Percentiles rank a stretch among this genome's conserved stretches.
These are phyloP conservation scores for Yamadazyma sp. DNA, from an alignment of 1,139 yeast species.

Conservation along the genomic window DNA sequence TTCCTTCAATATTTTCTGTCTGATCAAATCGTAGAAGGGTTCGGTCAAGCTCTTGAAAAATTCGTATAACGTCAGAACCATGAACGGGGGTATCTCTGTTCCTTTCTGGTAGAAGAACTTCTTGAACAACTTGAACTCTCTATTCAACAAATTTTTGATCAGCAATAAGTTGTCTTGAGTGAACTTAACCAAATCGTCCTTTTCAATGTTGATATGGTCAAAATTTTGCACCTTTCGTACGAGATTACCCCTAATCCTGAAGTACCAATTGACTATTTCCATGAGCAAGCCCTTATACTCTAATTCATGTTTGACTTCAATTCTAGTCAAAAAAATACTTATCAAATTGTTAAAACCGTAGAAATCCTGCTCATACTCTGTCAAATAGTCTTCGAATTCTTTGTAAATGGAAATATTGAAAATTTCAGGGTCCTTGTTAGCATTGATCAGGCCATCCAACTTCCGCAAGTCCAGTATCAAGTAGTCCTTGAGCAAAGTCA, in stretches of 20 bases:
- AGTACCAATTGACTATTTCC: slow-evolving; percentile 67
- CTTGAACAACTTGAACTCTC: slow-evolving; percentile 60
- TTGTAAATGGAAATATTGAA: slow-evolving; percentile 42
- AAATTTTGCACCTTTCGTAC: slow-evolving; percentile 26
- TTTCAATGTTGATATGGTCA: slow-evolving; percentile 26
- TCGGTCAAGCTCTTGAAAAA: slow-evolving; percentile 69
- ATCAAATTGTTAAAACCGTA: slow-evolving; percentile 45
- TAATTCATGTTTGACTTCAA: slow-evolving; percentile 49
- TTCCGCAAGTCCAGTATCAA: slow-evolving; percentile 54
- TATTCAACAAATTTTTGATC: slow-evolving; percentile 56
- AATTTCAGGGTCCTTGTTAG: slow-evolving; percentile 11
- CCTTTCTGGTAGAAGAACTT: slow-evolving; percentile 41
- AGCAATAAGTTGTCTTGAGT: slow-evolving; percentile 61
- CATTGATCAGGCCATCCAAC: slow-evolving; percentile 44
- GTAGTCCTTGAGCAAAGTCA: slow-evolving; percentile 72
- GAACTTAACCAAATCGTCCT: slow-evolving; percentile 45
- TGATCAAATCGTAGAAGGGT: slow-evolving; percentile 69
- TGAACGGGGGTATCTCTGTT: slow-evolving; percentile 10
- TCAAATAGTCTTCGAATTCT: slow-evolving; percentile 43
- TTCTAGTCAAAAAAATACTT: slow-evolving; percentile 51
- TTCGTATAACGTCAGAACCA: slow-evolving; percentile 38
- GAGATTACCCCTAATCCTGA: slow-evolving; percentile 51
- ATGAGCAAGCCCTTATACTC: slow-evolving; percentile 68
- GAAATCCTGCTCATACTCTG: slow-evolving; percentile 19
- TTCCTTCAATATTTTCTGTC: slow-evolving; percentile 70